Conservation (phyloP, 768 basidiomycete genomes). For the Agaricus subrufescens region DNA sequence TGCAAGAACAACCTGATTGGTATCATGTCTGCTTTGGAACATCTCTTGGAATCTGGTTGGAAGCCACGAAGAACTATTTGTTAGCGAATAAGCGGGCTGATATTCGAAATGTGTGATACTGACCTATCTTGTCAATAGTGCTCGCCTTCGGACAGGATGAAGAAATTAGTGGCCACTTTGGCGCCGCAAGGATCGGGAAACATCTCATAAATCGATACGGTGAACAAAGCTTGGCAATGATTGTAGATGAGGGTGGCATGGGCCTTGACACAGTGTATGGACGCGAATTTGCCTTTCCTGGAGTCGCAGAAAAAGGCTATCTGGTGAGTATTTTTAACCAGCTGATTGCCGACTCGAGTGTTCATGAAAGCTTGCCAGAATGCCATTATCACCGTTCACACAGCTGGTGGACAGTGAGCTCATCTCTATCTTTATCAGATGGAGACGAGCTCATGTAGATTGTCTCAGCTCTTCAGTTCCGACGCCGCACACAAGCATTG, state of each 20-base stretch:
- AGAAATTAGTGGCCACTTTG: slow-evolving; percentile 26
- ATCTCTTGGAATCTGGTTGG: slow-evolving; percentile 19
- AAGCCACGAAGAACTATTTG: slow-evolving; percentile 21
- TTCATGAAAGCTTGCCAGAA: slow-evolving; percentile 16
- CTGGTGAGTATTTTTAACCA: slow-evolving; percentile 13
- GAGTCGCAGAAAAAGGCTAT: slow-evolving; percentile 28
- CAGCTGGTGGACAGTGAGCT: slow-evolving; percentile 27
- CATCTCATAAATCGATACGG: slow-evolving; percentile 20
- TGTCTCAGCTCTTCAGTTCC: slow-evolving; percentile 22
- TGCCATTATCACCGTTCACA: slow-evolving; percentile 22
- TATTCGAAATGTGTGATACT: background rate
- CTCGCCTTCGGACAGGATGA: slow-evolving; percentile 30
- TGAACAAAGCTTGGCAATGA: slow-evolving; percentile 24
- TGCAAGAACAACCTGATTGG: slow-evolving; percentile 29
- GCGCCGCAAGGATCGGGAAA: slow-evolving; percentile 21
- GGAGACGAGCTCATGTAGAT: background rate
- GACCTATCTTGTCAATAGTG: slow-evolving; percentile 11
- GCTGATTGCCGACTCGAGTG: background rate
- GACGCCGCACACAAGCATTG: slow-evolving; percentile 23
- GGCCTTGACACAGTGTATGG: slow-evolving; percentile 20
- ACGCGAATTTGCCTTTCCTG: slow-evolving; percentile 23
- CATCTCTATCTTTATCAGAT: background rate
- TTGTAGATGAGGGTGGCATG: slow-evolving; percentile 29
- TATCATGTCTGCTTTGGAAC: slow-evolving; percentile 25
- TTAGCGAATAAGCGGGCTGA: slow-evolving; percentile 3